Evolutionary conservation across 1,284 basidiomycete genomes (phyloP).

Genomic region (Melampsora occidentalis): DNA sequence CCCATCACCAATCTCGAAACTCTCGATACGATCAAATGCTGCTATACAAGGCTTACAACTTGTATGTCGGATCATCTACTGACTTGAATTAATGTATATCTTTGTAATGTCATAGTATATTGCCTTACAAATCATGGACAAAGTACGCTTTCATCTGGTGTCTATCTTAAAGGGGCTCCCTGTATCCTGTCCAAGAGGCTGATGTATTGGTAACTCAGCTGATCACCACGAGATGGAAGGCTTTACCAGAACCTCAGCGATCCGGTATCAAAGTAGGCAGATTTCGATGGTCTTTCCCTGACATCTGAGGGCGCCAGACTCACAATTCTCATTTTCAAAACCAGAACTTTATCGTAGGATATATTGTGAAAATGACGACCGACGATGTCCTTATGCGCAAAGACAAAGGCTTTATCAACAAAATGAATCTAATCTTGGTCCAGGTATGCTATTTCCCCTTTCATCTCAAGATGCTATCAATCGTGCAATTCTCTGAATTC

Average conservation of each 20-base stretch:
- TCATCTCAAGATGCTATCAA: neutral
- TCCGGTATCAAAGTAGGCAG: constrained; percentile 55
- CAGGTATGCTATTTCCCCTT: constrained; percentile 56
- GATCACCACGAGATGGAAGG: constrained; percentile 92
- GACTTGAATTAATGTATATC: neutral
- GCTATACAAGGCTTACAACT: neutral
- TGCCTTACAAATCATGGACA: constrained; percentile 89
- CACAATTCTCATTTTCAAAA: constrained; percentile 62
- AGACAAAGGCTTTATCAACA: constrained; percentile 95
- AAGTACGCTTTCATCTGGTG: constrained; percentile 8
- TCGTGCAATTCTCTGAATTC: neutral
- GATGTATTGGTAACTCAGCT: constrained; percentile 58
- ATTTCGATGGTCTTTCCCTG: neutral
- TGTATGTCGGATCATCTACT: constrained; percentile 8
- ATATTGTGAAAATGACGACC: constrained; percentile 86
- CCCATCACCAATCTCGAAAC: neutral
- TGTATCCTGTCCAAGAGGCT: neutral
- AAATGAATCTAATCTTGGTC: constrained; percentile 92
- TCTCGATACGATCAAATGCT: neutral
- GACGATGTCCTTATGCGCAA: constrained; percentile 81
- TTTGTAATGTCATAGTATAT: constrained; percentile 57
- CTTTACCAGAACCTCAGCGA: constrained; percentile 86
- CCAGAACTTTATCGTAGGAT: constrained; percentile 91
- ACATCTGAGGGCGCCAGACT: neutral
- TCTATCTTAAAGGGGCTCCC: neutral